Base-by-base conservation (phyloP, 805 yeast genomes). In the Brettanomyces bruxellensis region DNA sequence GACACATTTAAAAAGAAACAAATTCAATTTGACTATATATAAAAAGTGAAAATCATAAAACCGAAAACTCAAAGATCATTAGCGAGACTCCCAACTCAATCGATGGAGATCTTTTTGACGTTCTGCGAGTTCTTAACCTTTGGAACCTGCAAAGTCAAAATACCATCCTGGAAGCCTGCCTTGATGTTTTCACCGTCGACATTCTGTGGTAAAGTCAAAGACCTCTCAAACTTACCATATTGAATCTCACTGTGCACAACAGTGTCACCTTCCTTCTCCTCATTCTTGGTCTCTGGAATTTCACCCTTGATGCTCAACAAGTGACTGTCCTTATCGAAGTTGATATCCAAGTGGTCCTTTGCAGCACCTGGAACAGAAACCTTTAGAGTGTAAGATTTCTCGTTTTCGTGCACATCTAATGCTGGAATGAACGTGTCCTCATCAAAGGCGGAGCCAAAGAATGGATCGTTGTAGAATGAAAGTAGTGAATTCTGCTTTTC, bases 331-430 rank as follows among this genome's bases (percentile, higher is more conserved):
- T 71, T 65, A 55, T 74, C 68, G 59, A 68, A 75, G 55, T 75
- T 78, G 45, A 74, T 56, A 12, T 67, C 60, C 52, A 72, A 63
- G 40, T 67, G 59, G 22, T 73, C 73, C 54, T 67, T 69, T 2
- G 63, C 49, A 18, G 74, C 75, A 45, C 79, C 79, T 8, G 79
- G 76, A 45, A 74, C 59, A 1, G 77, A 67, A 4, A 73, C 64
- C 35, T 66, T 67, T 35, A 75, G 55, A 39, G 66, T 69, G 49
- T 70, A 73, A 18, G 60, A 53, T 40, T 65, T 58, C 4, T 70
- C 72, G 40, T 67, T 65, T 30, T 74, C 78, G 49, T 71, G 56
- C 36, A 75, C 59, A 51, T 74, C 77, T 41, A 73, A 65, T 13
- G 77, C 74, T 44, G 76, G 38, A 32, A 39, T n/a, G 38, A 41